Evolutionary conservation across 31 red algal species (phyloP), one percentile per base, ranked within the genome.

Genomic region (Porphyra umbilicalis): DNA sequence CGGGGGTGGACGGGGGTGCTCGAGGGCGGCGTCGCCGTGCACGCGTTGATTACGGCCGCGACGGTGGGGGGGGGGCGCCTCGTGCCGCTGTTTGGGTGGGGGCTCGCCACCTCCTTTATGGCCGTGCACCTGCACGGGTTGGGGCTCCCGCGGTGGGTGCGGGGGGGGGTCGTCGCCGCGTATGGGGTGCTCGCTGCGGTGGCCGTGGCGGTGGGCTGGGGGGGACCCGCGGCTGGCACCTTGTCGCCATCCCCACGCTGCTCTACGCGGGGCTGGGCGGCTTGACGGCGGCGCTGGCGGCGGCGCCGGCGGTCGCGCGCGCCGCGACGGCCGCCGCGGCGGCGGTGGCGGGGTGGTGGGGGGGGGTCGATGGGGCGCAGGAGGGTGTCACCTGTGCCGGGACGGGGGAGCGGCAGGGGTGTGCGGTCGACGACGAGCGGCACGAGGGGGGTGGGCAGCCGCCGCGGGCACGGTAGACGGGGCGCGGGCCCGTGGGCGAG

Each of bases 121-220:
- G 77, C 77, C 77, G 35, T 36, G 30, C 77, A 78, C 34, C 33
- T 78, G 77, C 77, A 78, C 33, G 77, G 77, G 1, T 36, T 78
- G 18, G 77, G 77, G 7, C 77, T 78, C 25, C 57, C 25, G 4
- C 0, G 57, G 25, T 29, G 57, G 25, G 57, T 71, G 11, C 57
- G 57, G 0, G 57, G 6, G 57, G 57, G 4, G 57, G 57, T 71
- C 25, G 57, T 29, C 25, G 57, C 25, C 4, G 25, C 25, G 13
- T 71, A 71, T 8, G 57, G 25, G 57, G 2, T 0, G 13, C 25
- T 18, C 13, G 57, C 57, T 1, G 57, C 57, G 13, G 20, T 71
- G 13, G 57, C 57, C 25, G 25, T 71, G 25, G 57, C 25, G 57
- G 57, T 71, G 57, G 57, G 57, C 57, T 71, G 57, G 57, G 20